Conservation (phyloP, 2,329 filamentous ascomycete species). For the Colletotrichum zoysiae region DNA sequence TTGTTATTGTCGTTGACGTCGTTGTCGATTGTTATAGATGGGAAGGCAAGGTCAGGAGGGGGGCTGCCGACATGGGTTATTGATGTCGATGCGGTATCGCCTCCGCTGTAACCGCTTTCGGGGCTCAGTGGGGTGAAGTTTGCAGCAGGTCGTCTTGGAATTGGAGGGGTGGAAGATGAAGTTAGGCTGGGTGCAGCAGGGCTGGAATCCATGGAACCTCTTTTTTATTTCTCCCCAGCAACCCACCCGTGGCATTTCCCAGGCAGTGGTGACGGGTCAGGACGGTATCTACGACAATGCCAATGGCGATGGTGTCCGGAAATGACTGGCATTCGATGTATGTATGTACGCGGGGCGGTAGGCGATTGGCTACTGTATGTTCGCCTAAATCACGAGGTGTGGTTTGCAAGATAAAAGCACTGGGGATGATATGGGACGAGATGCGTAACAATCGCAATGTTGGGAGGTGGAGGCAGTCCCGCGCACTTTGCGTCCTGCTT, state of each 20-base stretch:
- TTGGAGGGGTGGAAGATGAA: conserved; percentile 63
- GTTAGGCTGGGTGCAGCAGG: conserved; percentile 47
- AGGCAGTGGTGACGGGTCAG: conserved; percentile 1
- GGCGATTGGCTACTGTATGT: not conserved
- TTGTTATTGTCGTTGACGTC: not conserved
- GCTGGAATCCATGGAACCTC: conserved; percentile 66
- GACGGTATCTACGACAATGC: conserved; percentile 11
- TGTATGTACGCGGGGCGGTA: not conserved
- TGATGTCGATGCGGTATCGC: conserved; percentile 22
- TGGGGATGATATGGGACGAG: conserved; percentile 29
- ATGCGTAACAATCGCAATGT: conserved; percentile 16
- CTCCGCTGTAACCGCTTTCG: conserved; percentile 37
- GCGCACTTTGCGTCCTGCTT: not conserved
- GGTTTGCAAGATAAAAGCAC: conserved; percentile 22
- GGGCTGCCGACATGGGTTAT: conserved; percentile 27
- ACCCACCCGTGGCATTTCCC: conserved; percentile 11
- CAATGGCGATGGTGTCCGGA: conserved; percentile 23
- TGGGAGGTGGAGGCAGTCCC: not conserved
- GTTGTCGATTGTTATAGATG: conserved; percentile 30
- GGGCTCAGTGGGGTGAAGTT: conserved; percentile 72
- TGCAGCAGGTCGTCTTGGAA: conserved; percentile 59
- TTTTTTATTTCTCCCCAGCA: conserved; percentile 18
- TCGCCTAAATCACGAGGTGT: not conserved
- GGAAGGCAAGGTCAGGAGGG: conserved; percentile 24
- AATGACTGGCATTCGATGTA: conserved; percentile 28